These are phyloP conservation scores for Arthrobotrys conoides DNA, from an alignment of 2,329 filamentous ascomycete genomes.

Conservation along the genomic window DNA sequence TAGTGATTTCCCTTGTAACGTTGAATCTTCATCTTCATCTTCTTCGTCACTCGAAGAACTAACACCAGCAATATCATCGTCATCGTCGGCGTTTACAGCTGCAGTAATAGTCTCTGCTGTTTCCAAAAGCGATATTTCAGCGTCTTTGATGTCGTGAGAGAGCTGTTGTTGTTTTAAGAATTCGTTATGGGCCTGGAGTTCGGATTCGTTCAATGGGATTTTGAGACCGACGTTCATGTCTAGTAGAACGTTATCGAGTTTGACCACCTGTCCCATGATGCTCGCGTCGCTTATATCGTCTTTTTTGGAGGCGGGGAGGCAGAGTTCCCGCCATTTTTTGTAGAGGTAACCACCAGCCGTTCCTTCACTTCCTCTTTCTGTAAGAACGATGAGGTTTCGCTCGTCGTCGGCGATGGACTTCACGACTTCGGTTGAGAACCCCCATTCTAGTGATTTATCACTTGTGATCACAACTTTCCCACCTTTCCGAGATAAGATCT, in stretches of 20 bases:
- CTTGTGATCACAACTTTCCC: slow-evolving; percentile 89
- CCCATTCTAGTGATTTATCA: slow-evolving; percentile 92
- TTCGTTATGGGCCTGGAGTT: slow-evolving; percentile 87
- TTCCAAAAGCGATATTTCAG: slow-evolving; percentile 71
- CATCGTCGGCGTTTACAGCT: slow-evolving; percentile 73
- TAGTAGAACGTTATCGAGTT: slow-evolving; percentile 72
- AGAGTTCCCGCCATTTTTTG: slow-evolving; percentile 81
- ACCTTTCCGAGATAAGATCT: slow-evolving; percentile 72
- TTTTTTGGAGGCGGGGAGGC: slow-evolving; percentile 33
- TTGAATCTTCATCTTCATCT: slow-evolving; percentile 76
- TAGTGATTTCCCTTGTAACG: slow-evolving; percentile 90
- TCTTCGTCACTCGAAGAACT: slow-evolving; percentile 89
- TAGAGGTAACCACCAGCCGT: slow-evolving; percentile 83
- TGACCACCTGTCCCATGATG: slow-evolving; percentile 41
- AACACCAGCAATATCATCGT: slow-evolving; percentile 77
- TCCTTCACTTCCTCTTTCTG: slow-evolving; percentile 75
- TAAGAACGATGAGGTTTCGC: slow-evolving; percentile 87
- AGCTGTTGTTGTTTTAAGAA: slow-evolving; percentile 91
- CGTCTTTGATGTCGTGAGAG: slow-evolving; percentile 79
- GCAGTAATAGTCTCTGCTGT: background rate
- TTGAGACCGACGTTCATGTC: slow-evolving; percentile 75
- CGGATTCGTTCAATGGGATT: slow-evolving; percentile 79
- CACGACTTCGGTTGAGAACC: slow-evolving; percentile 87
- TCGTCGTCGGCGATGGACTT: slow-evolving; percentile 80
- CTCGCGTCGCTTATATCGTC: slow-evolving; percentile 20